Percentiles rank a stretch among this genome's conserved stretches.
Conservation (phyloP, 345 rosid species). For the Populus euphratica region DNA sequence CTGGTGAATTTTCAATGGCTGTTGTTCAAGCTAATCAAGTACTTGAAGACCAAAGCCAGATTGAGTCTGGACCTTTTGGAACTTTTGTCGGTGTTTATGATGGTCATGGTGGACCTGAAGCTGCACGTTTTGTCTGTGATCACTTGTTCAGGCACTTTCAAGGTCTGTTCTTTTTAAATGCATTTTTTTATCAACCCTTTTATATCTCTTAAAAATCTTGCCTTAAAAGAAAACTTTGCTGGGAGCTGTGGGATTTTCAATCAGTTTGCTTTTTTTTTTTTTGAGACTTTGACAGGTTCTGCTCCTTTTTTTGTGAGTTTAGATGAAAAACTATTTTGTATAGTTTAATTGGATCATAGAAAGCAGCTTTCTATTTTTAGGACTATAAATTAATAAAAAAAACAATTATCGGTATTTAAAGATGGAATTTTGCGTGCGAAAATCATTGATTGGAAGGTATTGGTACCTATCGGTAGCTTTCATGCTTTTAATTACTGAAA, state of each 20-base stretch:
- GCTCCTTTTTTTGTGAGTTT: constrained; percentile 6
- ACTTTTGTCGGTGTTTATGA: constrained; percentile 91
- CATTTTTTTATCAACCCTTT: not conserved
- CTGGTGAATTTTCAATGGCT: constrained; percentile 89
- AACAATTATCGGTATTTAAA: not conserved
- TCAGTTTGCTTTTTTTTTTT: not conserved
- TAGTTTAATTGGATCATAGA: constrained; percentile 3
- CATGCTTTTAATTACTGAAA: constrained; percentile 4
- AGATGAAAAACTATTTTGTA: not conserved
- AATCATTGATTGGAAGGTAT: constrained; percentile 6
- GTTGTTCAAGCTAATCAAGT: constrained; percentile 85
- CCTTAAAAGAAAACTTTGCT: not conserved
- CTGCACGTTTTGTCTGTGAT: constrained; percentile 84
- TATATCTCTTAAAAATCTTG: not conserved
- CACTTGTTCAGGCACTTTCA: constrained; percentile 66
- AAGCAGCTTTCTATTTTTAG: not conserved
- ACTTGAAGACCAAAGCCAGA: constrained; percentile 82
- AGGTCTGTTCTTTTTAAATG: constrained; percentile 46
- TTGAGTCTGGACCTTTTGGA: constrained; percentile 87
- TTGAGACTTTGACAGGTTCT: not conserved
- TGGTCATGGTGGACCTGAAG: constrained; percentile 90
- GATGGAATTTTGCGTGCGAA: not conserved
- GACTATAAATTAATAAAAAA: too few relatives aligned
- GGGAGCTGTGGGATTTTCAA: constrained; percentile 3
- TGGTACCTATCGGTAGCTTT: not conserved